Conservation (phyloP, 2,329 filamentous ascomycete genomes). For the Colletotrichum filicis region DNA sequence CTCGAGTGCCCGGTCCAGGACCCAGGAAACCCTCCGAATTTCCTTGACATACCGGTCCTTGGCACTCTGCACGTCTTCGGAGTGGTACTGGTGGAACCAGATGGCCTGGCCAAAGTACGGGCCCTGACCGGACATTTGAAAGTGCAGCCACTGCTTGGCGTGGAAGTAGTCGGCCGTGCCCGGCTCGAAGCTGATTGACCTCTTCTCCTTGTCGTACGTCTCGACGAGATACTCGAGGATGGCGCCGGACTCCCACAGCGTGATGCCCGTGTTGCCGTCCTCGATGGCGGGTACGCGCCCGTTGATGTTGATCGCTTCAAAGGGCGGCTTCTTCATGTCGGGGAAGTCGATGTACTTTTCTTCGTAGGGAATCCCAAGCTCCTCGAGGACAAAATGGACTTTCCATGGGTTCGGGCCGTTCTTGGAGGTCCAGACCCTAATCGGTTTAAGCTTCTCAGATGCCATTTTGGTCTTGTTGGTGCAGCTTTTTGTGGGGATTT, state of each 20-base stretch:
- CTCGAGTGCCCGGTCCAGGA: neutral
- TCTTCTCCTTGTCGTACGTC: slow-evolving; percentile 41
- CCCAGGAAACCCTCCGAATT: neutral
- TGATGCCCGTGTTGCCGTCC: slow-evolving; percentile 46
- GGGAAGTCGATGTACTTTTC: slow-evolving; percentile 36
- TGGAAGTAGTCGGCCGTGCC: slow-evolving; percentile 24
- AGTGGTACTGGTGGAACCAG: slow-evolving; percentile 48
- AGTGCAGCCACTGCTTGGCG: slow-evolving; percentile 47
- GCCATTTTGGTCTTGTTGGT: neutral
- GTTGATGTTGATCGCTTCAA: slow-evolving; percentile 45
- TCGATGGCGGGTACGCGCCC: slow-evolving; percentile 46
- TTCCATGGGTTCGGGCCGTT: slow-evolving; percentile 45
- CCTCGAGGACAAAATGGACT: slow-evolving; percentile 47
- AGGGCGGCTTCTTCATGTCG: slow-evolving; percentile 40
- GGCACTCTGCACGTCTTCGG: slow-evolving; percentile 41
- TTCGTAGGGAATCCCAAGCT: slow-evolving; percentile 48
- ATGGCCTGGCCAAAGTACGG: slow-evolving; percentile 55
- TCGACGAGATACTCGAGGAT: slow-evolving; percentile 44
- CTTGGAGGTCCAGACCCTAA: neutral
- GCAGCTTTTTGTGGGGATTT: neutral
- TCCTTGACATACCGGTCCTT: slow-evolving; percentile 42
- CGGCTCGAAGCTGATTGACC: slow-evolving; percentile 27
- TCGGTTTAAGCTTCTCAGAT: neutral
- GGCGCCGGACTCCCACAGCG: slow-evolving; percentile 42
- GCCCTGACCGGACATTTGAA: slow-evolving; percentile 56